Percentiles rank a stretch among this genome's conserved stretches.
These are phyloP conservation scores for Zasmidium angulare DNA, from an alignment of 2,329 filamentous ascomycete species.

Conservation along the genomic window DNA sequence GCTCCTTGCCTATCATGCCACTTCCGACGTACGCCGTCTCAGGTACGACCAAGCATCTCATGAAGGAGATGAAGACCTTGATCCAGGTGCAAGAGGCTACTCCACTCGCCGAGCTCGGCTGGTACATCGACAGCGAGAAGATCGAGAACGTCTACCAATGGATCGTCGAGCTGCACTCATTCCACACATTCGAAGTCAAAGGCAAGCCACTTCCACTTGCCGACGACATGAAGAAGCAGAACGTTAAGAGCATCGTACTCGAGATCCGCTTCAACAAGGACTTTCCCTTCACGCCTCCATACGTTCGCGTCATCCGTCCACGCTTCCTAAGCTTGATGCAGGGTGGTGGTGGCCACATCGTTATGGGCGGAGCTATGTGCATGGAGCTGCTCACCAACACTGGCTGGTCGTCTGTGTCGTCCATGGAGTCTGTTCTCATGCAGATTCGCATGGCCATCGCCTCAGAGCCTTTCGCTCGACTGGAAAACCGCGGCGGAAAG, in stretches of 20 bases:
- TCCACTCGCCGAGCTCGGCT: conserved; percentile 68
- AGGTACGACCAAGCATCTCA: conserved; percentile 61
- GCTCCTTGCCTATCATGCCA: conserved; percentile 62
- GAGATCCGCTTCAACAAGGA: conserved; percentile 78
- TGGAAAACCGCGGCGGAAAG: conserved; percentile 42
- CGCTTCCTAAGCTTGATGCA: conserved; percentile 69
- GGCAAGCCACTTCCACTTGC: conserved; percentile 61
- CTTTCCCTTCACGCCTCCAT: conserved; percentile 78
- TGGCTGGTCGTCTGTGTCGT: conserved; percentile 73
- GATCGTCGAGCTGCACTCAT: conserved; percentile 87
- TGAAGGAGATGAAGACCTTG: conserved; percentile 63
- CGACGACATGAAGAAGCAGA: conserved; percentile 66
- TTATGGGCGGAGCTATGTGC: conserved; percentile 76
- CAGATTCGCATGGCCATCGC: conserved; percentile 78
- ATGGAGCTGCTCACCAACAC: conserved; percentile 75
- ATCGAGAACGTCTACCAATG: conserved; percentile 81
- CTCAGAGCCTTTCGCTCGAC: conserved; percentile 71
- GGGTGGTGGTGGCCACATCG: conserved; percentile 85
- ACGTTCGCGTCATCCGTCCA: conserved; percentile 78
- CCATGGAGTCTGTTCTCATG: conserved; percentile 75
- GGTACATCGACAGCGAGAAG: conserved; percentile 71
- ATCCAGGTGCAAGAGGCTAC: conserved; percentile 63
- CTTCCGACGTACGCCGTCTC: conserved; percentile 65
- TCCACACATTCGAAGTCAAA: conserved; percentile 44
- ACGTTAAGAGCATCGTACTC: conserved; percentile 68